These are phyloP conservation scores for Sclerotinia spermophila DNA, from an alignment of 2,329 filamentous ascomycete species.

Conservation along the genomic window DNA sequence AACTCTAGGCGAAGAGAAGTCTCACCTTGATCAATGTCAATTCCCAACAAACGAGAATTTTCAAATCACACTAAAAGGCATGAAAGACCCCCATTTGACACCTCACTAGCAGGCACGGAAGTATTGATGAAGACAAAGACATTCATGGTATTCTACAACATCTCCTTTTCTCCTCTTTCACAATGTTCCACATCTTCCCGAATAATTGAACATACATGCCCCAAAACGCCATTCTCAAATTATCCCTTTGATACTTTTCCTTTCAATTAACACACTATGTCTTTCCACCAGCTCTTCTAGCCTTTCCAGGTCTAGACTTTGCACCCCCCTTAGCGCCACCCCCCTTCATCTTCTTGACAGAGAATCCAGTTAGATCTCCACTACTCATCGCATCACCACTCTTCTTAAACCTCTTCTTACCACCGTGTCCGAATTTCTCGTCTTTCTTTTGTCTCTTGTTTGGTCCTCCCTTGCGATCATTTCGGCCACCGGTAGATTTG, in stretches of 20 bases:
- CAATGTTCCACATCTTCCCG: neutral
- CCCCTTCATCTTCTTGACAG: constrained; percentile 79
- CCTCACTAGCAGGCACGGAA: neutral
- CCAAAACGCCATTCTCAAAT: constrained; percentile 8
- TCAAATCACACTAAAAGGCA: neutral
- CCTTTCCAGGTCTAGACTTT: constrained; percentile 48
- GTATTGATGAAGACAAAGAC: neutral
- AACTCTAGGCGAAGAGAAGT: neutral
- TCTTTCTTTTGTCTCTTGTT: constrained; percentile 94
- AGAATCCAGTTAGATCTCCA: constrained; percentile 77
- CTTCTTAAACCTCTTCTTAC: constrained; percentile 90
- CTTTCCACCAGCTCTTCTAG: constrained; percentile 36
- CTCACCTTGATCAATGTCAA: neutral
- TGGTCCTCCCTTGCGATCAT: constrained; percentile 29
- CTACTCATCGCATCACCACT: constrained; percentile 83
- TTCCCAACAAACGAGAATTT: neutral
- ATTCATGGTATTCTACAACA: constrained; percentile 8
- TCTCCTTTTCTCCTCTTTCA: neutral
- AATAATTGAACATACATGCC: neutral
- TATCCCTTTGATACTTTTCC: constrained; percentile 2
- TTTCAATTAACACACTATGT: constrained; percentile 26
- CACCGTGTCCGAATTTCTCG: constrained; percentile 90
- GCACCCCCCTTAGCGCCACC: constrained; percentile 23
- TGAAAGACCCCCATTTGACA: neutral
- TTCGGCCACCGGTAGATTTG: constrained; percentile 22